These are phyloP conservation scores for Microdochium bolleyi DNA, from an alignment of 2,329 filamentous ascomycete genomes.

Conservation along the genomic window DNA sequence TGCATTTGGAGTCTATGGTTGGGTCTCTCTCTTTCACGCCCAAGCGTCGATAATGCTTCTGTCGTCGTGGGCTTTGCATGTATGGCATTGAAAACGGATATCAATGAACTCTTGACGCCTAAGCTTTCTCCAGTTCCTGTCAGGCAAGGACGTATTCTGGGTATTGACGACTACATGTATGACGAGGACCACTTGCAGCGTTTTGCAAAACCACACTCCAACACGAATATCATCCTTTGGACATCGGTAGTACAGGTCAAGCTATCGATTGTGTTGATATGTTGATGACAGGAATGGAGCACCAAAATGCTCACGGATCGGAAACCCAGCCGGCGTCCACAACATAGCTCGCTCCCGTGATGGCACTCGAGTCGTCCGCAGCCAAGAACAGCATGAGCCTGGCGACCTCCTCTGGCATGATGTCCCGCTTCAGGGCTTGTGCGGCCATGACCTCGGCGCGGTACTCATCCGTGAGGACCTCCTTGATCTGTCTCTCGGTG, in stretches of 20 bases:
- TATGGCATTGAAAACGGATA: conserved; percentile 46
- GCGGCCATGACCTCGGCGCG: conserved; percentile 24
- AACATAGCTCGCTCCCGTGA: conserved; percentile 33
- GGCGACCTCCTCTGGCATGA: conserved; percentile 34
- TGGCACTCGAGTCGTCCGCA: conserved; percentile 35
- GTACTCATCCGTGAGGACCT: conserved; percentile 33
- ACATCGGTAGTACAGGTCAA: too few species aligned
- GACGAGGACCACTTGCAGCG: too few species aligned
- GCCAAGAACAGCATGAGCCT: conserved; percentile 35
- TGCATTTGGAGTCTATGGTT: conserved; percentile 39
- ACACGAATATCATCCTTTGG: too few species aligned
- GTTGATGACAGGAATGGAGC: too few species aligned
- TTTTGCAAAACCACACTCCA: too few species aligned
- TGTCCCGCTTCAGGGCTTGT: conserved; percentile 33
- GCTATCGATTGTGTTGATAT: too few species aligned
- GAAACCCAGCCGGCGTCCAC: conserved; percentile 26
- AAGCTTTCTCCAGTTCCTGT: neutral
- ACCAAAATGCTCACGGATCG: conserved; percentile 8
- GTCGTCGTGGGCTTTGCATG: conserved; percentile 32
- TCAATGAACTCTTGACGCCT: conserved; percentile 34
- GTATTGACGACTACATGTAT: too few species aligned
- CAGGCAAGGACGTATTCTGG: neutral
- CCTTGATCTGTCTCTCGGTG: conserved; percentile 32
- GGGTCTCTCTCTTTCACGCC: conserved; percentile 34
- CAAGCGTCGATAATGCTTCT: conserved; percentile 20